These are phyloP conservation scores for Paspalum notatum DNA, from an alignment of 176 grass and related monocot species.

Conservation along the genomic window DNA sequence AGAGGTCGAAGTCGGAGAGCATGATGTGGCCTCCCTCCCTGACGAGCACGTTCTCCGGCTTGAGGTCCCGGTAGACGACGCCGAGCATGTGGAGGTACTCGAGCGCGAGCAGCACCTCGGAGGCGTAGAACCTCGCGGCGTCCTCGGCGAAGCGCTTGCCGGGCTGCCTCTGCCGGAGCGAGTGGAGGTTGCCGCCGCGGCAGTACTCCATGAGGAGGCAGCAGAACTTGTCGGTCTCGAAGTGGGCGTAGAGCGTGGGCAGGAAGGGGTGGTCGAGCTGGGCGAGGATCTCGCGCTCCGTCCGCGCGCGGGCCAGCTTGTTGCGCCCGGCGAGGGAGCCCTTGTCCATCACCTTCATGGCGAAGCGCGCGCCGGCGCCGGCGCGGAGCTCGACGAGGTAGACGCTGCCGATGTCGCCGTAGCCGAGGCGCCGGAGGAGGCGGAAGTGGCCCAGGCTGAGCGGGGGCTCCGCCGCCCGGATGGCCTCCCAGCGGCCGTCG, in stretches of 20 bases:
- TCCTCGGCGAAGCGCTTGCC: conserved; percentile 80
- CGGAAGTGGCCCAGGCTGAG: conserved; percentile 89
- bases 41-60: conserved; percentile 87
- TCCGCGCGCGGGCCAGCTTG: conserved; percentile 79
- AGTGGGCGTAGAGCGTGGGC: conserved; percentile 86
- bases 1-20: conserved; percentile 96
- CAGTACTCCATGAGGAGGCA: conserved; percentile 98
- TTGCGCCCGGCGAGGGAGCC: conserved; percentile 68
- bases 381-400: conserved; percentile 89
- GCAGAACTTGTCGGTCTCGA: conserved; percentile 90
- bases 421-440: conserved; percentile 73
- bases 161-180: conserved; percentile 82
- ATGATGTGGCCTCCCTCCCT: conserved; percentile 89
- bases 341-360: conserved; percentile 99
- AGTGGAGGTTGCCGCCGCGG: conserved; percentile 92
- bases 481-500: conserved; percentile 77
- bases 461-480: conserved; percentile 61
- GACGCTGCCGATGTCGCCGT: conserved; percentile 95
- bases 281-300: conserved; percentile 83
- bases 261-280: conserved; percentile 92
- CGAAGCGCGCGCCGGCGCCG: conserved; percentile 55
- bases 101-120: conserved; percentile 80
- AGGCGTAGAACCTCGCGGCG: conserved; percentile 83
- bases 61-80: conserved; percentile 84
- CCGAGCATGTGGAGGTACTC: conserved; percentile 98